Base-by-base conservation (phyloP, 805 yeast species). In the Kodamaea sagamina region DNA sequence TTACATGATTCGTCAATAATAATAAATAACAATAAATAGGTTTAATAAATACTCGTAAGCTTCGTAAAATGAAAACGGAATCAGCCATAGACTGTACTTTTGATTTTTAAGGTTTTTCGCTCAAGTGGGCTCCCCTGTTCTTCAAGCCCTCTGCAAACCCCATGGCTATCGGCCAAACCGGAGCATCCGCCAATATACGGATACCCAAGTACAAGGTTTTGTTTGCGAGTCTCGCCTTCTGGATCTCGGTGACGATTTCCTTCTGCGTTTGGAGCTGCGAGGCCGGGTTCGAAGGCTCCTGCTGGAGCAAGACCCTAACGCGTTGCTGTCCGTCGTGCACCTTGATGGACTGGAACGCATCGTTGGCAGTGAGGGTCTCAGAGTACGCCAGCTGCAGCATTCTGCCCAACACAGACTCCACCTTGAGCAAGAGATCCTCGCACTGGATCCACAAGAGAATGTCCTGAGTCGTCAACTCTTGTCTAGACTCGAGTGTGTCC, bases 101-200 rank as follows among this genome's bases (percentile, higher is more conserved):
- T 21, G 12, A 31, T 12, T 6, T 26, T 34, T 11, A 21, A 17
- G n/a, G 7, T 35, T 22, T 17, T 27, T 26, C 29, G 17, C 29
- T 25, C 36, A 39, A 39, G 26, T 21, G 34, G 9, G 42, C 39
- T 6, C 41, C 44, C 55, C 89, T 74, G 24, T 81, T 76, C 57
- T 83, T 85, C 53, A 85, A 68, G 2, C 89, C 89, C 57, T 85
- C 92, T 0, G 92, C 92, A 67, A 85, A 84, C 13, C 83, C 77
- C 59, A 86, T 66, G 0, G 89, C 86, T 39, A 85, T 75, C 0
- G 93, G 93, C 95, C 95, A 86, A 18, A 86, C 84, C 11, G 93
- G 93, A 0, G 90, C 90, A 67, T 86, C 93, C 3, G 89, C 89
- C 40, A 86, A 68, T 22, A 86, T 82, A 52, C 89, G 68, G 9